Evolutionary conservation across 2,329 filamentous ascomycete genomes (phyloP), one percentile per base, ranked within the genome.

Genomic region (Elsinoe necatrix): DNA sequence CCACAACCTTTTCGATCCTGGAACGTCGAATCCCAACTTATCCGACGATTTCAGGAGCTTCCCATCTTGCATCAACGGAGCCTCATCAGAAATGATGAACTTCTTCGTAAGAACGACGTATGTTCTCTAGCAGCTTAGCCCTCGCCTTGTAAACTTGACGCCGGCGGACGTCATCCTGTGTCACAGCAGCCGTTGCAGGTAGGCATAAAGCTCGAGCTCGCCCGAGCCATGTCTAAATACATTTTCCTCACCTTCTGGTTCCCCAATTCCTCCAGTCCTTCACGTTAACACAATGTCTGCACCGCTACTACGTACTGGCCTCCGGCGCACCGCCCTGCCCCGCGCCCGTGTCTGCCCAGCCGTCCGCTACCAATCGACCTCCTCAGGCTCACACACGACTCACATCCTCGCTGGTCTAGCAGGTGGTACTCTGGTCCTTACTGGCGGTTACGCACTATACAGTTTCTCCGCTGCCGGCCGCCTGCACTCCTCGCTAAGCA

Each of bases 361-460:
- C 58, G 25, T 64, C 51, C 66, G 66, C 18, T 63, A 65, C 56
- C 65, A 68, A 56, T 67, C 65, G 29, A 47, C 64, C 45, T 20
- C 63, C 57, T 50, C 65, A 29, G 39, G 62, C 48, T n/a, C 54
- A 8, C 25, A 39, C 42, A 61, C 64, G 57, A 67, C 68, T 25
- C 69, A 70, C 59, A 74, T 79, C 1, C 66, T 74, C 41, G 77
- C 77, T 2, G 79, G 76, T 47, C 34, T 77, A 18, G 74, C 75
- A 35, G 80, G 80, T 55, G 78, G 76, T 18, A 67, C 69, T 21
- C 67, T 75, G 12, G 77, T 77, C 1, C 67, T 79, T 48, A 57
- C 68, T 1, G 71, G 72, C 5, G 76, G 75, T 29, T 81, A 80
- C 64, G 62, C 66, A 57, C 80, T 74, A 68, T 82, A 82, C 67